Percentiles rank a stretch among this genome's conserved stretches.
Evolutionary conservation across 495 filamentous ascomycete genomes (phyloP).

Genomic region (Hyphodiscus hymeniophilus): DNA sequence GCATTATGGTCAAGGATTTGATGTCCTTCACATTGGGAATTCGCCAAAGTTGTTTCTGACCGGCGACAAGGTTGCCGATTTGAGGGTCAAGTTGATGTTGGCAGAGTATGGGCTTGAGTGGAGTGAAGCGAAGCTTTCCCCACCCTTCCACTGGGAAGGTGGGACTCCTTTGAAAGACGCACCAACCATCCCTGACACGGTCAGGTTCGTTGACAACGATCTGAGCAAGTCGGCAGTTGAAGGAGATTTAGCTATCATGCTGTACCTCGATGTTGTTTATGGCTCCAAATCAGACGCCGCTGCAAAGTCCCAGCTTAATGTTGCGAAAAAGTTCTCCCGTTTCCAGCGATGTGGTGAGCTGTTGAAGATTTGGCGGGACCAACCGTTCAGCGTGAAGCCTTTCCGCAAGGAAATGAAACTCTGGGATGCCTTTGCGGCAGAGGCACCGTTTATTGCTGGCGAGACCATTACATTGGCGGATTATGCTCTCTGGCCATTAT

Average conservation of each 20-base stretch:
- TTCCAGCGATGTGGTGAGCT: conserved; percentile 33
- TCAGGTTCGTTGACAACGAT: conserved; percentile 50
- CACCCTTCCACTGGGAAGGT: conserved; percentile 26
- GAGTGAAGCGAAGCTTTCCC: conserved; percentile 35
- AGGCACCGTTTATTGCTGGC: conserved; percentile 50
- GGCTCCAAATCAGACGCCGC: conserved; percentile 12
- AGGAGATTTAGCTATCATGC: conserved; percentile 41
- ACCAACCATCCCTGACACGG: conserved; percentile 25
- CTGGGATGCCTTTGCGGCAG: conserved; percentile 43
- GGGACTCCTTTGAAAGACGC: conserved; percentile 22
- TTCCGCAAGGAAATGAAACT: conserved; percentile 29
- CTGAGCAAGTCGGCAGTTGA: conserved; percentile 33
- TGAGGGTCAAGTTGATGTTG: conserved; percentile 48
- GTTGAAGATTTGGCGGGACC: conserved; percentile 27
- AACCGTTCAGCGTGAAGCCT: conserved; percentile 17
- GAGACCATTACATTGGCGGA: conserved; percentile 52
- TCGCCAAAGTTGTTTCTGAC: conserved; percentile 45
- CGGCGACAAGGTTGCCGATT: conserved; percentile 44
- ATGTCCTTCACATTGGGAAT: conserved; percentile 67
- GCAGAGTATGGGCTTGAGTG: conserved; percentile 52
- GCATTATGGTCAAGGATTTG: conserved; percentile 73
- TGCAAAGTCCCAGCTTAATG: conserved; percentile 25
- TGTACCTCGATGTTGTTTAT: conserved; percentile 47
- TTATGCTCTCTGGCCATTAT: conserved; percentile 63
- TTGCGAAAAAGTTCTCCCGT: conserved; percentile 29